phyloP scores from a whole-genome alignment of 2,329 filamentous ascomycete genomes.

The Herpotrichia juniperi region DNA sequence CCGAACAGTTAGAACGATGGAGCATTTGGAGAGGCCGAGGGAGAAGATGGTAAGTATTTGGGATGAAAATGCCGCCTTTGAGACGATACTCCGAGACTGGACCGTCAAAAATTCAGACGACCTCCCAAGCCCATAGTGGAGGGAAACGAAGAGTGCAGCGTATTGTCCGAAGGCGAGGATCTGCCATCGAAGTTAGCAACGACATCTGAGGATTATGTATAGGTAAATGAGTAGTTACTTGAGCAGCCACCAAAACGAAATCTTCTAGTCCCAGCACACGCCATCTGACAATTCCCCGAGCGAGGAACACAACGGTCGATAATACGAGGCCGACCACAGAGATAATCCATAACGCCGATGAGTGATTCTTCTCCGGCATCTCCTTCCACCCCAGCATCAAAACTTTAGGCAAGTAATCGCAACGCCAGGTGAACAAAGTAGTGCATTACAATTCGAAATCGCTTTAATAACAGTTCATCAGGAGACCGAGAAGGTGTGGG shows the following conservation, averaged over 20 bases:
- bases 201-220: not conserved
- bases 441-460: not conserved
- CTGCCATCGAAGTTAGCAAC: not conserved
- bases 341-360: slow-evolving; percentile 7
- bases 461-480: no score
- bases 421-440: not conserved
- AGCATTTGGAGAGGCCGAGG: slow-evolving; percentile 11
- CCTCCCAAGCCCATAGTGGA: slow-evolving; percentile 9
- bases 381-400: not conserved
- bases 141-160: slow-evolving; percentile 5
- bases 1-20: slow-evolving; percentile 6
- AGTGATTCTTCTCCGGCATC: slow-evolving; percentile 6
- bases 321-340: slow-evolving; percentile 1
- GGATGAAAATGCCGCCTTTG: slow-evolving; percentile 3
- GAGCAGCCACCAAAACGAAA: slow-evolving; percentile 4
- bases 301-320: slow-evolving; percentile 1
- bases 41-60: slow-evolving; percentile 6
- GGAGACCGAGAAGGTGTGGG: no score
- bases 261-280: slow-evolving; percentile 7
- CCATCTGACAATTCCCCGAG: slow-evolving; percentile 7
- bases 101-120: slow-evolving; percentile 4
- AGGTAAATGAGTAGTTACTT: not conserved
- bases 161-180: slow-evolving; percentile 8
- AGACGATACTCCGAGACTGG: not conserved
- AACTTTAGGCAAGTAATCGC: not conserved